These are phyloP conservation scores for Uncinocarpus reesii DNA, from an alignment of 2,329 filamentous ascomycete species.

Conservation along the genomic window DNA sequence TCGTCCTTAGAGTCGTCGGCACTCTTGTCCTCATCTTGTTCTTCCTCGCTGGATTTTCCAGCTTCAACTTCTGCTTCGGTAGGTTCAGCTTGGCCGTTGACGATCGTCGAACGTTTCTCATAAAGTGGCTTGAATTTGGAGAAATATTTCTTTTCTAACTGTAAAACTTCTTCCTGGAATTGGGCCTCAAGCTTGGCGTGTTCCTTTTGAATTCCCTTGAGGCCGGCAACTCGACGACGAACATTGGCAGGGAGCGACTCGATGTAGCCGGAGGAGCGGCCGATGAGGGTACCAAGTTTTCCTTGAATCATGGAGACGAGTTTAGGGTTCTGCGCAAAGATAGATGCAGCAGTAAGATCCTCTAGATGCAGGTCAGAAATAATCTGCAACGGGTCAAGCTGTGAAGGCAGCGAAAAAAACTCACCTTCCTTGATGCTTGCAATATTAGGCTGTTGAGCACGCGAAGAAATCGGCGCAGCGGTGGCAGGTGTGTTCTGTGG, in stretches of 20 bases:
- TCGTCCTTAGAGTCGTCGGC: constrained; percentile 44
- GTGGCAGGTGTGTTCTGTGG: constrained; percentile 95
- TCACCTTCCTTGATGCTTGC: constrained; percentile 95
- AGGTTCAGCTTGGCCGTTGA: constrained; percentile 80
- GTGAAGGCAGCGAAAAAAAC: constrained; percentile 24
- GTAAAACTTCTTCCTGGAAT: constrained; percentile 96
- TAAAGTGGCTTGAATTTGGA: constrained; percentile 97
- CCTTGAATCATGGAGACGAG: constrained; percentile 97
- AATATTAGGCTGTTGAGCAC: constrained; percentile 88
- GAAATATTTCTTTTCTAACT: constrained; percentile 99
- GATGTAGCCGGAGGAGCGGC: constrained; percentile 92
- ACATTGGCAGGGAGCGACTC: constrained; percentile 85
- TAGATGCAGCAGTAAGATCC: constrained; percentile 79
- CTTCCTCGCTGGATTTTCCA: constrained; percentile 69
- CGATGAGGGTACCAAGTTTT: constrained; percentile 84
- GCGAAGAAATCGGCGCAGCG: constrained; percentile 94
- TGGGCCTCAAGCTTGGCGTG: constrained; percentile 96
- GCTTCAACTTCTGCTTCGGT: constrained; percentile 77
- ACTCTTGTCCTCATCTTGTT: constrained; percentile 51
- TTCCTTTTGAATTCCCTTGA: constrained; percentile 97
- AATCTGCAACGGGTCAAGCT: background rate
- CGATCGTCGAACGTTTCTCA: constrained; percentile 82
- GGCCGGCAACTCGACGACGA: constrained; percentile 82
- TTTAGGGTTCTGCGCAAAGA: constrained; percentile 91
- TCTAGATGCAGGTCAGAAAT: constrained; percentile 47